Evolutionary conservation across 2,329 filamentous ascomycete species (phyloP), one percentile per base, ranked within the genome.

Genomic region (Alternaria arborescens): DNA sequence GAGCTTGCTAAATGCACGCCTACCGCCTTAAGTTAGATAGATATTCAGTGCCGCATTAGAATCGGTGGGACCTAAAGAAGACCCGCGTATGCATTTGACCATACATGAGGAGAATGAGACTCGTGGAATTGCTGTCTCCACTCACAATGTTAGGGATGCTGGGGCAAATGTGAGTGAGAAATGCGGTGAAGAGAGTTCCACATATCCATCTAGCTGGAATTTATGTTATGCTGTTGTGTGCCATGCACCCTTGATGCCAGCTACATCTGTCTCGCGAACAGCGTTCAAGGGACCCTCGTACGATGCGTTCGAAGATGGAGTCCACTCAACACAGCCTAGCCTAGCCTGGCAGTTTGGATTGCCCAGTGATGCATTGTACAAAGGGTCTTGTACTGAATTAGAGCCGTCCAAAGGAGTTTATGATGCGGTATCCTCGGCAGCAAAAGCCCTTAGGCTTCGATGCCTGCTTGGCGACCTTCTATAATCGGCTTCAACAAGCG

Each of bases 61-160:
- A 52, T 56, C 18, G 26, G 36, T 16, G 47, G 40, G 47, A 47
- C 41, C 53, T 43, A 57, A 43, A 48, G 8, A 26, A 56, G 38
- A 14, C 46, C 28, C 58, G 43, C 34, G 24, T 46, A 20, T 58
- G 22, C 47, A 46, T 42, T 47, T 22, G 54, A 32, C 46, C 22
- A 30, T 52, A 42, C 46, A 43, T 26, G 26, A 47, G 52, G 47
- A 46, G 41, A 46, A 41, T 20, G 41, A 32, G 41, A 44, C 41
- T 57, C 53, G 32, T 41, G 26, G 22, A 28, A 6, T 46, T 43
- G n/a, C 14, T 16, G 18, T 52, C 46, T 36, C 54, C 53, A 58
- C 47, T 50, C 43, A 50, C 38, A 47, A 16, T 14, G 22, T 42
- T 44, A 40, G 40, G 34, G 38, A 24, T 44, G 47, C 28, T 57